Evolutionary conservation across 176 grass and related monocot genomes (phyloP).

Genomic region (Elaeis guineensis): DNA sequence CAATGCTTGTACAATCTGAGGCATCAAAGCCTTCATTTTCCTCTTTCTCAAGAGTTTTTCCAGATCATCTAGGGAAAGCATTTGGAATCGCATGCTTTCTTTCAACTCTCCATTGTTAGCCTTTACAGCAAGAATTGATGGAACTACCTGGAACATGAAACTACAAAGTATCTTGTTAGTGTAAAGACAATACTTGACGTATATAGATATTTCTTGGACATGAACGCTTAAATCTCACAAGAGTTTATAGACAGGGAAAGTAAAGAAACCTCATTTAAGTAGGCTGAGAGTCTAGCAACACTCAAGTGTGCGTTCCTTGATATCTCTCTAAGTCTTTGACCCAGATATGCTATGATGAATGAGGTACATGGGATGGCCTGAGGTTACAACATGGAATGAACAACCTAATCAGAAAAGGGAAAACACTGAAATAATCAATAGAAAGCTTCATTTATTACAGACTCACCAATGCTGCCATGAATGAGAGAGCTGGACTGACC

Average conservation of each 20-base stretch:
- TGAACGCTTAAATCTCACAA: no score
- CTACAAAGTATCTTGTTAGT: no score
- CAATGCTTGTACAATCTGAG: constrained; percentile 45
- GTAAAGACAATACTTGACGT: no score
- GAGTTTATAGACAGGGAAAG: not conserved
- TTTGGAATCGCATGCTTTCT: constrained; percentile 57
- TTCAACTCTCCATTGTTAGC: constrained; percentile 57
- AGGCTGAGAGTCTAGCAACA: constrained; percentile 51
- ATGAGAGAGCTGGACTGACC: constrained; percentile 44
- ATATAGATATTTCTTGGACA: no score
- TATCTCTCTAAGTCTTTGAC: constrained; percentile 44
- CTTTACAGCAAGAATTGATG: constrained; percentile 67
- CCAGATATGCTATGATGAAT: constrained; percentile 43
- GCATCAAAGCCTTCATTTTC: constrained; percentile 79
- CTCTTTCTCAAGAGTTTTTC: constrained; percentile 46
- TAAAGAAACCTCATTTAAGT: constrained; percentile 53
- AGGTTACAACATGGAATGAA: no score
- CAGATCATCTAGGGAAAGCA: constrained; percentile 39
- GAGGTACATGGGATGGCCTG: constrained; percentile 58
- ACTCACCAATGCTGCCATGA: constrained; percentile 42
- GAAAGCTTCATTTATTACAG: not conserved
- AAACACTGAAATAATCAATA: not conserved
- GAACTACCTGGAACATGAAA: constrained; percentile 39
- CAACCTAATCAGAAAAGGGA: not conserved
- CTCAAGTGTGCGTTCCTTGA: constrained; percentile 48